phyloP scores from a whole-genome alignment of 2,329 filamentous ascomycete species.

The Sarocladium strictum region DNA sequence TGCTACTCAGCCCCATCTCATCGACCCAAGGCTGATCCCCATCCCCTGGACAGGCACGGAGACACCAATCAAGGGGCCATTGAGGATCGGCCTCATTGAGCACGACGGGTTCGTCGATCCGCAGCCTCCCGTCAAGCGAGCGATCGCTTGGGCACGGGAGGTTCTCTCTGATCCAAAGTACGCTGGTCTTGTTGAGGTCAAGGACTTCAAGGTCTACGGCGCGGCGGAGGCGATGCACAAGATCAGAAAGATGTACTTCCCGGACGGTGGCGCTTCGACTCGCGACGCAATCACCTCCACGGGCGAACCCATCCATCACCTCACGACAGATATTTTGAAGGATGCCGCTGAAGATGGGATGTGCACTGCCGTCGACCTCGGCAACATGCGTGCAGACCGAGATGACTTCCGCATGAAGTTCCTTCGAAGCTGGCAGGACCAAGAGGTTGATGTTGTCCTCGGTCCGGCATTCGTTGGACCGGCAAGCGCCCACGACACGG shows the following conservation, averaged over 20 bases:
- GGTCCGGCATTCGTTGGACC: conserved; percentile 30
- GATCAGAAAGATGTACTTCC: conserved; percentile 39
- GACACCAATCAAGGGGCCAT: conserved; percentile 10
- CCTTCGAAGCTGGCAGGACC: conserved; percentile 26
- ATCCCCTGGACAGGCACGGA: conserved; percentile 24
- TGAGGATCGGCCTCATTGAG: conserved; percentile 37
- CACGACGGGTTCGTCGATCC: conserved; percentile 31
- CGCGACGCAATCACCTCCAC: conserved; percentile 26
- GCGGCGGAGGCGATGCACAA: conserved; percentile 21
- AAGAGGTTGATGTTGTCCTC: conserved; percentile 31
- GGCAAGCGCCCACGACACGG: conserved; percentile 29
- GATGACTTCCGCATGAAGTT: conserved; percentile 27
- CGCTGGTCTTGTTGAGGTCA: conserved; percentile 22
- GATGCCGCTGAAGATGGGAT: conserved; percentile 22
- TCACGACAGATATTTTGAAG: conserved; percentile 33
- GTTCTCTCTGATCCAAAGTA: conserved; percentile 15
- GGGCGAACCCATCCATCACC: conserved; percentile 37
- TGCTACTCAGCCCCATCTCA: conserved; percentile 15
- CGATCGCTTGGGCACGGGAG: conserved; percentile 26
- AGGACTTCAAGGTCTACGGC: conserved; percentile 26
- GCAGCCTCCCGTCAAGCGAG: conserved; percentile 31
- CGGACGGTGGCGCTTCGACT: conserved; percentile 30
- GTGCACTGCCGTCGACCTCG: conserved; percentile 16
- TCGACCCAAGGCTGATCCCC: conserved; percentile 22
- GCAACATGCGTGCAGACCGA: conserved; percentile 19